Evolutionary conservation across 2,329 filamentous ascomycete species (phyloP).

Genomic region (Arthrobotrys conoides): DNA sequence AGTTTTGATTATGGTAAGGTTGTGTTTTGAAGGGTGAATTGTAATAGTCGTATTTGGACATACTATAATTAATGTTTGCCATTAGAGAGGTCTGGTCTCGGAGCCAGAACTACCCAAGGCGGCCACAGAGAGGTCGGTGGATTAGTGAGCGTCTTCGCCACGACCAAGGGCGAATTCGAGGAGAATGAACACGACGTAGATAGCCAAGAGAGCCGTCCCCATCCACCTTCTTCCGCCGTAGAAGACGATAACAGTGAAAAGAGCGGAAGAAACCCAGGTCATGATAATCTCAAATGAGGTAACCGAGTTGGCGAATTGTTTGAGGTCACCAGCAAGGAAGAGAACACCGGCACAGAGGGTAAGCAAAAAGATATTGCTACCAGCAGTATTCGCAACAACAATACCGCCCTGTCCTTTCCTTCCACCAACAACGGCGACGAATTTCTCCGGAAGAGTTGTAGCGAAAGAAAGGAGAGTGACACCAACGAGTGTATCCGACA

Average conservation of each 20-base stretch:
- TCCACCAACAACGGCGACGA: slow-evolving; percentile 70
- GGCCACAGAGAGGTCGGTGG: background rate
- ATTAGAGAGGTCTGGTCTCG: background rate
- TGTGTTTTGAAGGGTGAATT: background rate
- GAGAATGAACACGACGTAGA: slow-evolving; percentile 65
- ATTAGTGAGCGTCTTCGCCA: slow-evolving; percentile 44
- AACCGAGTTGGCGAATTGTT: slow-evolving; percentile 63
- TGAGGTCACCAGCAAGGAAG: slow-evolving; percentile 65
- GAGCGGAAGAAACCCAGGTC: slow-evolving; percentile 65
- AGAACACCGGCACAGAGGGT: slow-evolving; percentile 70
- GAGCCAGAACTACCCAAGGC: too few relatives aligned
- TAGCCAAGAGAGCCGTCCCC: slow-evolving; percentile 64
- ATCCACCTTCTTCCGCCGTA: slow-evolving; percentile 65
- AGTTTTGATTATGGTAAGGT: slow-evolving; percentile 2
- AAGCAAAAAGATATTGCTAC: slow-evolving; percentile 73
- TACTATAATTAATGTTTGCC: background rate
- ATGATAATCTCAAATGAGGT: slow-evolving; percentile 65
- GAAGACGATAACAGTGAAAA: slow-evolving; percentile 65
- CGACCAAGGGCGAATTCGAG: slow-evolving; percentile 54
- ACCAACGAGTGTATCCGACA: slow-evolving; percentile 70
- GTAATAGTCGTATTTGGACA: background rate
- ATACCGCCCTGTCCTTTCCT: slow-evolving; percentile 70
- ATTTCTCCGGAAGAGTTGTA: slow-evolving; percentile 72
- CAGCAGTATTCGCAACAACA: slow-evolving; percentile 71
- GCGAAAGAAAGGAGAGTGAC: slow-evolving; percentile 70